Evolutionary conservation across 2,329 filamentous ascomycete species (phyloP).

Genomic region (Eurotiales sp.): DNA sequence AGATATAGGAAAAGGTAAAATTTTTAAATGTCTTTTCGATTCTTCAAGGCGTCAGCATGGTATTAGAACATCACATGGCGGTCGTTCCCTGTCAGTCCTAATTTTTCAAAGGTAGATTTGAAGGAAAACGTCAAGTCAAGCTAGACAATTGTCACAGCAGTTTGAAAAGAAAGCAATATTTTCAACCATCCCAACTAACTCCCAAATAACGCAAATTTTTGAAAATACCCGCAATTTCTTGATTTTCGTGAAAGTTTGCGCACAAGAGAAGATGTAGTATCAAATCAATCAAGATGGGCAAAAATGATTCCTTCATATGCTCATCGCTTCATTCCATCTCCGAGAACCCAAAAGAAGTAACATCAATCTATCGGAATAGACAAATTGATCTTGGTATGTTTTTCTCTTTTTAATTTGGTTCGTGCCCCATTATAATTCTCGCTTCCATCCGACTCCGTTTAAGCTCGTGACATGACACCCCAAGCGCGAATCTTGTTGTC

Average conservation of each 20-base stretch:
- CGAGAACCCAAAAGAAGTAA: conserved; percentile 11
- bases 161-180: conserved; percentile 15
- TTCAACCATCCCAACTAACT: conserved; percentile 16
- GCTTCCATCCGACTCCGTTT: conserved; percentile 35
- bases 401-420: not conserved
- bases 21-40: conserved; percentile 31
- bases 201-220: not conserved
- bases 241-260: not conserved
- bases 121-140: conserved; percentile 29
- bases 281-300: not conserved
- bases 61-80: conserved; percentile 39
- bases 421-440: conserved; percentile 2
- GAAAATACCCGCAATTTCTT: not conserved
- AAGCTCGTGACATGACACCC: conserved; percentile 95
- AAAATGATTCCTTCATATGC: conserved; percentile 22
- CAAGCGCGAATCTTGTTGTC: conserved; percentile 98
- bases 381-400: conserved; percentile 12
- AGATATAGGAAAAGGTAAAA: conserved; percentile 19
- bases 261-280: not conserved
- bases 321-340: conserved; percentile 40
- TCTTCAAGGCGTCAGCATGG: conserved; percentile 21
- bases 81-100: conserved; percentile 30
- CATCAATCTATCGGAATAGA: conserved; percentile 16
- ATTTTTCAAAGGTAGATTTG: conserved; percentile 22
- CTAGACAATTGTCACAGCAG: conserved; percentile 35